Percentiles rank a stretch among this genome's conserved stretches.
Conservation (phyloP, 1,139 yeast genomes). For the Arxiozyma bovina region DNA sequence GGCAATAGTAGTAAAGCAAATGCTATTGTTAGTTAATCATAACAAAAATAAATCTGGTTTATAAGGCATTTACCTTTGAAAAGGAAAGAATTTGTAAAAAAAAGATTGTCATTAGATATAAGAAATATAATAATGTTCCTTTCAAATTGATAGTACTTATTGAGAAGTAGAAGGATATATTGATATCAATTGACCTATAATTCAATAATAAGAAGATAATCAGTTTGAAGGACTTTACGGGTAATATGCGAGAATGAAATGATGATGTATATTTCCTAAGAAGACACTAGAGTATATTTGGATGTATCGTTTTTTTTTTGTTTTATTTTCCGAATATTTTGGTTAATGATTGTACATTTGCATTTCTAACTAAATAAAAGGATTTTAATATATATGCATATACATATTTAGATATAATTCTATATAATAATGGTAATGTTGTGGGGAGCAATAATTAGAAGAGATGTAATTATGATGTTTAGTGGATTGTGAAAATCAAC, state of each 20-base stretch:
- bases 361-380: not conserved
- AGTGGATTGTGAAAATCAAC: conserved; percentile 31
- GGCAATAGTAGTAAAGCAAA: not conserved
- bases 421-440: not conserved
- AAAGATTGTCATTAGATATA: too few species aligned
- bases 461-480: not conserved
- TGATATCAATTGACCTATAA: not conserved
- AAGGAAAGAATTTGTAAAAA: too few species aligned
- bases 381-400: not conserved
- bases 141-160: too few species aligned
- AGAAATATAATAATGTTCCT: too few species aligned
- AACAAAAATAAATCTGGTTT: too few species aligned
- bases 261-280: not conserved
- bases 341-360: not conserved
- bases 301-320: not conserved
- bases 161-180: too few species aligned
- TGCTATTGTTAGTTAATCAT: too few species aligned
- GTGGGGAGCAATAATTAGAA: not conserved
- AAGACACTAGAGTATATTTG: not conserved
- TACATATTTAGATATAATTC: not conserved
- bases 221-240: not conserved
- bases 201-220: not conserved
- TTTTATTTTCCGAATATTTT: not conserved
- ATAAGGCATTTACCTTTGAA: too few species aligned
- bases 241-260: not conserved